Evolutionary conservation across 2,329 filamentous ascomycete species (phyloP).

Genomic region (Apiospora sp.): DNA sequence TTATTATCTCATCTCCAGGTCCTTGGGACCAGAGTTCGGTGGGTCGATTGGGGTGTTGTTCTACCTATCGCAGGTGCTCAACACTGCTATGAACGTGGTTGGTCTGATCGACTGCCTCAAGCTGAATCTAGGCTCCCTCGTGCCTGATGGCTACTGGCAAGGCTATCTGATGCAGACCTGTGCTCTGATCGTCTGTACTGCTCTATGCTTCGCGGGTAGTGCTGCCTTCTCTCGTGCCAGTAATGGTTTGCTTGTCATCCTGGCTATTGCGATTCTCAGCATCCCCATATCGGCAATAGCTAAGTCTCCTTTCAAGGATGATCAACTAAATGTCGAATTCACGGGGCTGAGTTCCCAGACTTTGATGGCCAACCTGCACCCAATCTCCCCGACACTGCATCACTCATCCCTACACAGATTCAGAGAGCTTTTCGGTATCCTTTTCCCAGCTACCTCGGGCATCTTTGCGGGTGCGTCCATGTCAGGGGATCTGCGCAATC

Average conservation of each 20-base stretch:
- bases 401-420: conserved; percentile 73
- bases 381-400: conserved; percentile 69
- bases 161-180: conserved; percentile 78
- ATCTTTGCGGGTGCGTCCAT: conserved; percentile 82
- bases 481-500: conserved; percentile 85
- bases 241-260: conserved; percentile 75
- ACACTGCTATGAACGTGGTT: conserved; percentile 86
- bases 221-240: conserved; percentile 82
- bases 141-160: conserved; percentile 79
- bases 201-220: conserved; percentile 81
- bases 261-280: conserved; percentile 78
- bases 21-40: conserved; percentile 86
- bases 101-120: conserved; percentile 84
- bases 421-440: conserved; percentile 83
- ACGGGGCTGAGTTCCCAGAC: conserved; percentile 79
- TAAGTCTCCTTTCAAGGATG: conserved; percentile 71
- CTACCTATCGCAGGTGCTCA: conserved; percentile 88
- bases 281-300: conserved; percentile 82
- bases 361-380: conserved; percentile 76
- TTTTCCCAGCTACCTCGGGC: conserved; percentile 73
- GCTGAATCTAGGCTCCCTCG: conserved; percentile 73
- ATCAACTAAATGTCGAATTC: conserved; percentile 71
- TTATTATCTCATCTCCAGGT: conserved; percentile 88
- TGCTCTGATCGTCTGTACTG: conserved; percentile 75
- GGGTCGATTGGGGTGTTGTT: conserved; percentile 89